phyloP scores from a whole-genome alignment of 2,329 filamentous ascomycete species.

The Colletotrichum camelliae region DNA sequence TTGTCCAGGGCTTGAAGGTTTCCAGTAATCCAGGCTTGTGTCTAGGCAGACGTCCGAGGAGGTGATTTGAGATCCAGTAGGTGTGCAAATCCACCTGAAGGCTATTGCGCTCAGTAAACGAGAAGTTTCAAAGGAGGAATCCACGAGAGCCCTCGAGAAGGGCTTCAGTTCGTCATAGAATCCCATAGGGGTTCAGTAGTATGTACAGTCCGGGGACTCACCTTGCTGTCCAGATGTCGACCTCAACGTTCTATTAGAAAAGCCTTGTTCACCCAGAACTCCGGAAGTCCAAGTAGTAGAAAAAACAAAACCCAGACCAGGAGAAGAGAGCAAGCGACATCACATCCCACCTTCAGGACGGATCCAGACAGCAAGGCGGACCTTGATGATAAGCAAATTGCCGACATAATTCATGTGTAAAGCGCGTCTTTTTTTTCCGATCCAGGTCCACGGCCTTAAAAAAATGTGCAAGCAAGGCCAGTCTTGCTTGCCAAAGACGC shows the following conservation, averaged over 20 bases:
- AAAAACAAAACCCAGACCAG: conserved; percentile 19
- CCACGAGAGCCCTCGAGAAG: background rate
- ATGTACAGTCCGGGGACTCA: conserved; percentile 23
- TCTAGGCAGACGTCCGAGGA: background rate
- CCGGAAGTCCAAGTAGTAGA: conserved; percentile 18
- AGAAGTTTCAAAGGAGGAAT: background rate
- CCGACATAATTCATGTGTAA: background rate
- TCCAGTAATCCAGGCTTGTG: background rate
- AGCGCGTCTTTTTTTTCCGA: conserved; percentile 16
- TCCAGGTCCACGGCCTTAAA: conserved; percentile 13
- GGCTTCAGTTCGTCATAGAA: background rate
- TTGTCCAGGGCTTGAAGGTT: background rate
- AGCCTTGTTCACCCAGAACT: conserved; percentile 18
- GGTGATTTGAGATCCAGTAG: background rate
- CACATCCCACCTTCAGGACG: conserved; percentile 16
- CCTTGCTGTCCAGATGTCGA: conserved; percentile 24
- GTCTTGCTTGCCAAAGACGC: conserved; percentile 7
- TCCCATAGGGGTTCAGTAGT: background rate
- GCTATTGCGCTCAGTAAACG: background rate
- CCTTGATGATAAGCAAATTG: background rate
- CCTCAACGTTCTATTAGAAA: conserved; percentile 20
- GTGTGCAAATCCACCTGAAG: background rate
- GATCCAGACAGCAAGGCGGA: conserved; percentile 23
- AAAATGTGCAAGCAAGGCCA: conserved; percentile 16
- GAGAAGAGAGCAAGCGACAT: conserved; percentile 13